Conservation (phyloP, 208 protist species). For the Trypanosomatidae sp. region DNA sequence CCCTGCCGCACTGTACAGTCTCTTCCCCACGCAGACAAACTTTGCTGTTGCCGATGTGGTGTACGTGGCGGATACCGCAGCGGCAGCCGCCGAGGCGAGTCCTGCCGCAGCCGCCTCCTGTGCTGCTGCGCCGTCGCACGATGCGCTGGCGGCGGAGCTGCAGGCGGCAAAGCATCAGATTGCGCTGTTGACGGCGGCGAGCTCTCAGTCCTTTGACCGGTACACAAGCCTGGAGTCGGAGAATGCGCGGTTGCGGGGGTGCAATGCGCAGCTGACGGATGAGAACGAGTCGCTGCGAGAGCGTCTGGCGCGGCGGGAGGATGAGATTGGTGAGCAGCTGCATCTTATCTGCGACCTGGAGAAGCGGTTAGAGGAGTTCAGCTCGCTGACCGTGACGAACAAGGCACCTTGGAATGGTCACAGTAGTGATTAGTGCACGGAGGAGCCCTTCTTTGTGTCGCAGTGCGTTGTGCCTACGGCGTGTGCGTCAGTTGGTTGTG, state of each 20-base stretch:
- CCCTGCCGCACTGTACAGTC: slow-evolving; percentile 6
- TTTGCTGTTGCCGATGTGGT: no score
- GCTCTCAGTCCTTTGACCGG: slow-evolving; percentile 32
- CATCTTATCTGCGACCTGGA: slow-evolving; percentile 48
- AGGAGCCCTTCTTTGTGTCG: no score
- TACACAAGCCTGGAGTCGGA: slow-evolving; percentile 54
- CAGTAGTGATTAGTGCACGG: background rate
- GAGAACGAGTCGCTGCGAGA: slow-evolving; percentile 39
- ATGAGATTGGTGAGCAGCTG: slow-evolving; percentile 44
- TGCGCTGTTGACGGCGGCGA: slow-evolving; percentile 51
- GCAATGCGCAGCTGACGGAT: slow-evolving; percentile 26
- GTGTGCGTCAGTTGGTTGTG: no score
- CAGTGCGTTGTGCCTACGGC: no score
- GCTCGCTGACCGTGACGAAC: background rate
- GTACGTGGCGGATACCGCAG: background rate
- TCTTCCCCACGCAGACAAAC: slow-evolving; percentile 22
- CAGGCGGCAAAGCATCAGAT: slow-evolving; percentile 61
- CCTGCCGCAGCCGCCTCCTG: background rate
- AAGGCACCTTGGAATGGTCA: background rate
- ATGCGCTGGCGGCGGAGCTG: slow-evolving; percentile 26
- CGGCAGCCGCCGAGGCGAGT: background rate
- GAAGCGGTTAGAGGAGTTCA: slow-evolving; percentile 24
- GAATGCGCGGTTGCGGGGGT: slow-evolving; percentile 32
- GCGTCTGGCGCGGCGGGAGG: slow-evolving; percentile 21
- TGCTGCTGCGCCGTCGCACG: background rate